Evolutionary conservation across 768 basidiomycete species (phyloP), one percentile per base, ranked within the genome.

Genomic region (Gautieria morchelliformis): DNA sequence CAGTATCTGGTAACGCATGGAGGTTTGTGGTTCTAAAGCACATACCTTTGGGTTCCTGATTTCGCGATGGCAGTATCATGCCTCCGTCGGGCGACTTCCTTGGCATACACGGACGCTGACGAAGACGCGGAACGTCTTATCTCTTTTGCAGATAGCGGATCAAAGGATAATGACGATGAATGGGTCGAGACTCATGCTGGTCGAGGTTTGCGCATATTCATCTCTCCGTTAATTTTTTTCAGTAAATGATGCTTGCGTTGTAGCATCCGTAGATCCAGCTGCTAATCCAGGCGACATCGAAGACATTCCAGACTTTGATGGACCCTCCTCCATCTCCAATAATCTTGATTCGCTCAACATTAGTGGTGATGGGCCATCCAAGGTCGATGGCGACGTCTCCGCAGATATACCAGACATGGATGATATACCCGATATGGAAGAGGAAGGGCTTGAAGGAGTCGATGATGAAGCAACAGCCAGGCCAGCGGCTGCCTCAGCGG

Each of bases 151-250:
- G 75, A 75, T 52, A 89, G 79, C 0, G 78, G 75, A 5, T 72
- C 69, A 32, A 81, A 79, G 27, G 85, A 77, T 15, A 71, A 69
- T 9, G 75, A 74, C 7, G 93, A 96, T 59, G 95, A 98, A 63
- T 99, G 96, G 96, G 96, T 99, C 19, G 93, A 97, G 70, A 99
- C 96, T 11, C 96, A 99, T 67, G 87, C 93, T 0, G 88, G 89
- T 4, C 81, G 89, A 60, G 62, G 68, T 74, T 59, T 48, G 64
- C 53, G 15, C 17, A n/a, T 45, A 53, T 56, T 56, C 35, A 37
- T 42, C 50, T 32, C 35, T 37, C 22, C 24, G 42, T 33, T 5
- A 5, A 14, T 4, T 19, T 45, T 53, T 30, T 24, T 24, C 17
- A 37, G 22, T 59, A n/a, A 14, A 20, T 7, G 39, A 30, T 49